Evolutionary conservation across 1,139 yeast species (phyloP), one percentile per base, ranked within the genome.

Genomic region (Geotrichum carabidarum): DNA sequence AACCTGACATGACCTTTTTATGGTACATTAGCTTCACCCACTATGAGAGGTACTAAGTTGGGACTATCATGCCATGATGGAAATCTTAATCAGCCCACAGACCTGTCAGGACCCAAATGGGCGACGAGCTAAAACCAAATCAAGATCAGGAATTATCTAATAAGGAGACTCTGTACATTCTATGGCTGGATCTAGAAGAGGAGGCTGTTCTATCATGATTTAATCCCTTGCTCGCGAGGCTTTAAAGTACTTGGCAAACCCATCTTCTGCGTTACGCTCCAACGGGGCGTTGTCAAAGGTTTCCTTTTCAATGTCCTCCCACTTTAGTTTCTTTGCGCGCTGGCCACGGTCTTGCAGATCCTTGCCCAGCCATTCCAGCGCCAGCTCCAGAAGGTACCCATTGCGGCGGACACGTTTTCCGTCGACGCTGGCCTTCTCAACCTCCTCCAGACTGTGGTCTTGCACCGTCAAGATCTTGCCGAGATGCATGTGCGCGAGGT

Each of bases 401-500:
- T 72, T 74, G 7, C 68, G 70, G 46, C 66, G 65, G 18, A 14
- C 56, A 31, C 41, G 60, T 53, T 12, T 47, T 54, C 15, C 54
- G 42, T 36, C 42, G 8, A 14, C 44, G 17, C 11, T 9, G 14
- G 37, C 12, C 11, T 14, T 12, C 8, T 12, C 15, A n/a, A 36
- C 44, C n/a, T 40, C 45, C 3, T 37, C 44, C 27, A 53, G 27
- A 18, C 45, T 46, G 36, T 55, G 58, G 6, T 22, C 37, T 17
- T 40, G 36, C 12, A 46, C 57, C n/a, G 44, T 32, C 15, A 36
- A 8, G 53, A 75, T 78, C 66, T 61, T 72, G 45, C 98, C 98
- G 53, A 81, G 78, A 62, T 80, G 82, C 63, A 93, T 74, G 69
- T 93, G 98, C n/a, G 85, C 77, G 11, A 93, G 75, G 53, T 84